Evolutionary conservation across 164 flowering plant genomes (phyloP), one percentile per base, ranked within the genome.

Genomic region (Dillenia turbinata): DNA sequence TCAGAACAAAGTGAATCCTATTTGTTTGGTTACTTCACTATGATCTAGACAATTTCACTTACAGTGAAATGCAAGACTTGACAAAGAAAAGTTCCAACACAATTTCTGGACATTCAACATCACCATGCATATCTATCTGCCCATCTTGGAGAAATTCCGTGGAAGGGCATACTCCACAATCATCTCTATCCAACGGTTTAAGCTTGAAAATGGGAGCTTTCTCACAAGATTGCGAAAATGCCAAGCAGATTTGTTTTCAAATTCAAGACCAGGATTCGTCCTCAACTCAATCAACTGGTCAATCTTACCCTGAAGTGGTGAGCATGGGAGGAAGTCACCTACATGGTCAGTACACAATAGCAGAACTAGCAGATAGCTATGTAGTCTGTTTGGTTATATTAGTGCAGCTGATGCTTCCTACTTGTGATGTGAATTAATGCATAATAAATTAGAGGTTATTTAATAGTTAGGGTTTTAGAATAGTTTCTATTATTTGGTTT

Each of bases 251-350:
- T n/a, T 73, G 80, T 61, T 60, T 69, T 61, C 79, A 73, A 63
- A 56, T 77, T 10, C 76, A 79, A 52, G 89, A 78, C 51, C 83
- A 75, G 52, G 86, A 78, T 49, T 83, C 85, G 9, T 67, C 85
- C 24, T 78, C 86, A 19, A 70, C 81, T 55, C 90, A 80, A 52
- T 85, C 87, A 48, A 77, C 81, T 47, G 69, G 74, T 64, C 81
- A 79, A 60, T 83, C 90, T 47, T 78, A 71, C 55, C 72, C 75
- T 50, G 80, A 71, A 55, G 50, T 67, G 58, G 62, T 63, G 47
- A 70, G 64, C 49, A 54, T 69, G 58, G 73, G 69, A 19, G 69
- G 65, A 62, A 62, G 73, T 53, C 72, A 65, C 57, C 69, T 80
- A 56, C 77, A 61, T 16, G 84, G 78, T 60, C 84, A 75, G 62